Evolutionary conservation across 768 basidiomycete species (phyloP).

Genomic region (Dioszegia aurantiaca): DNA sequence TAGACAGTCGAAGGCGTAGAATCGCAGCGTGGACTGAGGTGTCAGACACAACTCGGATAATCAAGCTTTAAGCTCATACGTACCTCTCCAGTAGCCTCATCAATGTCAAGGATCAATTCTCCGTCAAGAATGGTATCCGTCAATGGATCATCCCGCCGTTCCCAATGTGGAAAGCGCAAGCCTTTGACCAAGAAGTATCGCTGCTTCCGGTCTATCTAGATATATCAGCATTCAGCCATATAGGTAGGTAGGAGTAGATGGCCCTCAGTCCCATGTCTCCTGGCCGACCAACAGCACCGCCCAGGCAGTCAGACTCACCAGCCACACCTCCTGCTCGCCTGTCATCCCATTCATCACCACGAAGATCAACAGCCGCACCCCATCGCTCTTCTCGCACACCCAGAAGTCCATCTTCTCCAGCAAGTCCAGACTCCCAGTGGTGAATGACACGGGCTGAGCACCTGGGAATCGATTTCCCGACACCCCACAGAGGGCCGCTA

Average conservation of each 20-base stretch:
- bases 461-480: slow-evolving; percentile 67
- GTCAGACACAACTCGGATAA: background rate
- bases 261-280: too few species aligned
- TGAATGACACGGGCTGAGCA: slow-evolving; percentile 92
- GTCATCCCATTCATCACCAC: slow-evolving; percentile 62
- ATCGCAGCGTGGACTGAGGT: slow-evolving; percentile 70
- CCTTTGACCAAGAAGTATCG: slow-evolving; percentile 70
- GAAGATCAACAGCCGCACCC: slow-evolving; percentile 81
- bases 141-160: slow-evolving; percentile 65
- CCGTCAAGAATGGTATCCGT: slow-evolving; percentile 84
- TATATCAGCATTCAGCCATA: background rate
- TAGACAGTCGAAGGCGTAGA: slow-evolving; percentile 88
- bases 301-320: slow-evolving; percentile 59
- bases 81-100: slow-evolving; percentile 70
- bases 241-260: background rate
- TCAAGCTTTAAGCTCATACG: background rate
- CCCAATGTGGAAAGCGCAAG: slow-evolving; percentile 86
- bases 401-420: slow-evolving; percentile 88
- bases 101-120: slow-evolving; percentile 86
- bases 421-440: slow-evolving; percentile 64
- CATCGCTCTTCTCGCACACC: slow-evolving; percentile 99
- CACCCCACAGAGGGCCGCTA: slow-evolving; percentile 36
- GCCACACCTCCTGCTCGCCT: slow-evolving; percentile 61
- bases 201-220: slow-evolving; percentile 92
- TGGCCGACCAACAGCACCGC: background rate